Base-by-base conservation (phyloP, 1,284 basidiomycete species). In the Amylostereum areolatum region DNA sequence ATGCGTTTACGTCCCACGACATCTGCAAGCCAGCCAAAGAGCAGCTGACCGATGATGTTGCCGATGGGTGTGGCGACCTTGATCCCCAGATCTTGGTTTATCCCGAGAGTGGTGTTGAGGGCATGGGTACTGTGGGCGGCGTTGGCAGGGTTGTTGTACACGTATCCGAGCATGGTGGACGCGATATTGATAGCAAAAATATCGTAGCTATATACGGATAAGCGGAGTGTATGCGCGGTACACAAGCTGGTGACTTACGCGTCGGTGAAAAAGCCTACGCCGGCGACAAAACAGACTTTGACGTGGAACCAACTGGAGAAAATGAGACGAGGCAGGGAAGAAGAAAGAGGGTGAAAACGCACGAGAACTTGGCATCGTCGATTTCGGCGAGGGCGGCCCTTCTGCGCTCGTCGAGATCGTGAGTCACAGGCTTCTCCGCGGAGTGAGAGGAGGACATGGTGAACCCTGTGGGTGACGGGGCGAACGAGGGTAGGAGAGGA, bases 241-340 rank as follows among this genome's bases (percentile, higher is more conserved):
- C 11, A 36, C 27, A 4, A n/a, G 46, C 2, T 12, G 34, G 8
- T 4, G 35, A 66, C 81, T 62, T 60, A 87, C 78, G 85, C 85
- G 69, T 89, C 89, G 32, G 89, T 89, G 69, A 90, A 91, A 72
- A 91, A 91, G 41, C 89, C 89, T 7, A 84, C 83, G 52, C 88
- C 86, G 2, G 89, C 87, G 9, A 91, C 85, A 44, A 81, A 56
- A 62, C 79, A 81, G 48, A 90, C 75, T 62, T 86, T 89, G 50
- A 83, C 75, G 59, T 91, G 88, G 62, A 75, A 63, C 73, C 71
- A 66, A 2, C 67, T 69, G 25, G n/a, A 45, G 5, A 8, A 36
- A 25, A 46, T 4, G 4, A 28, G 8, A 11, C 42, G 11, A 5
- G 45, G n/a, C 36, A 29, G 28, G 3, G 11, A 1, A 62, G 56